These are phyloP conservation scores for Prunus mira DNA, from an alignment of 306 rosid species.

Conservation along the genomic window DNA sequence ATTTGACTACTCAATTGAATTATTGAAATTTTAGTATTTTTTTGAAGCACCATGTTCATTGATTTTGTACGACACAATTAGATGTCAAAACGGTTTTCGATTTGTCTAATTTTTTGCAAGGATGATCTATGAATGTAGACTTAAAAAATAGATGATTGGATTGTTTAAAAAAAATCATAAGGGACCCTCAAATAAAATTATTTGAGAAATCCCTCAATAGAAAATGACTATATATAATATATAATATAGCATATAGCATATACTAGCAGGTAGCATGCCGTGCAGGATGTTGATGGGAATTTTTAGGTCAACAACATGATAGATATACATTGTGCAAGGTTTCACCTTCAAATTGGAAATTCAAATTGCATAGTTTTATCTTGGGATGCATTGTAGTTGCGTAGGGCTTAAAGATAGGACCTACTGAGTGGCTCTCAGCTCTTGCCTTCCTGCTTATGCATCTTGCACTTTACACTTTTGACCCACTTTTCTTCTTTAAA, in stretches of 20 bases:
- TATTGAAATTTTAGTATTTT: too few relatives aligned
- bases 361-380: neutral
- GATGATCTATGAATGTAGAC: too few relatives aligned
- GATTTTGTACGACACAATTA: too few relatives aligned
- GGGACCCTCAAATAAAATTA: too few relatives aligned
- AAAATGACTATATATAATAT: too few relatives aligned
- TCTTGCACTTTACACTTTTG: neutral
- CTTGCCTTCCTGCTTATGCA: neutral
- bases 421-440: neutral
- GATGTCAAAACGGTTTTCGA: too few relatives aligned
- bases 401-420: neutral
- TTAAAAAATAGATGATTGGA: too few relatives aligned
- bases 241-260: too few relatives aligned
- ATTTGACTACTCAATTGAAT: too few relatives aligned
- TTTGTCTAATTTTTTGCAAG: too few relatives aligned
- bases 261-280: neutral
- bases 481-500: neutral
- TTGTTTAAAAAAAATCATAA: fast-evolving
- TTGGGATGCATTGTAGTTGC: neutral
- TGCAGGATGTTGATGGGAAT: neutral
- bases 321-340: neutral
- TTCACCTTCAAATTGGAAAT: neutral
- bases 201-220: too few relatives aligned
- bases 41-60: too few relatives aligned
- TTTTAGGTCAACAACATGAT: neutral